Conservation (phyloP, 139 green algal species). For the Medakamo hakoo region DNA sequence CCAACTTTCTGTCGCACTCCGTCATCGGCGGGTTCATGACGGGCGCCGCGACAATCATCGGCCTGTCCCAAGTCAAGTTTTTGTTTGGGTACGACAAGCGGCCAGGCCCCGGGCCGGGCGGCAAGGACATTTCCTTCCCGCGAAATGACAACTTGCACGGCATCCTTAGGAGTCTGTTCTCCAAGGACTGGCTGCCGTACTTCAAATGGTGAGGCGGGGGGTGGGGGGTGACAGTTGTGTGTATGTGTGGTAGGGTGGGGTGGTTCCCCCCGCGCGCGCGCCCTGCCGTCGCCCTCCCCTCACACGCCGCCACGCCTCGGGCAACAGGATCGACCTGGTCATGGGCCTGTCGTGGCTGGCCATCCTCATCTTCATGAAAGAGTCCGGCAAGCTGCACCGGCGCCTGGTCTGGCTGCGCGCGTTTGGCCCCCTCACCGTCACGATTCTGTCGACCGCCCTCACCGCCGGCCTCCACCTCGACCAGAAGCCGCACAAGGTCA, state of each 20-base stretch:
- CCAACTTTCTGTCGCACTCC: constrained; percentile 67
- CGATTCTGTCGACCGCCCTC: constrained; percentile 29
- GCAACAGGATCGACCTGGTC: constrained; percentile 22
- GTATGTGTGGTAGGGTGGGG: too few species aligned
- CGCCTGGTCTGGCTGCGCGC: constrained; percentile 20
- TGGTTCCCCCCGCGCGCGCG: too few species aligned
- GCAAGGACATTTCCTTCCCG: neutral
- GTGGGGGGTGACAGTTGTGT: too few species aligned
- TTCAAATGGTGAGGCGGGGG: constrained; percentile 9
- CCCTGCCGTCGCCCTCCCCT: too few species aligned
- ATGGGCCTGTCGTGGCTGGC: constrained; percentile 32
- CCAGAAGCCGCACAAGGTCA: constrained; percentile 10
- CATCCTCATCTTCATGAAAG: constrained; percentile 18
- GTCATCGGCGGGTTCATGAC: constrained; percentile 75
- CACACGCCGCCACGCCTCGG: neutral
- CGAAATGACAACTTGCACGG: constrained; percentile 4
- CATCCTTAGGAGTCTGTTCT: constrained; percentile 15
- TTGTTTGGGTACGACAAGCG: neutral
- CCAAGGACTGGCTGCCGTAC: neutral
- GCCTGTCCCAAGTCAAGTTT: constrained; percentile 25
- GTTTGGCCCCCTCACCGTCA: constrained; percentile 31
- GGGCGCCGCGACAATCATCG: constrained; percentile 74
- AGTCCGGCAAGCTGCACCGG: neutral
- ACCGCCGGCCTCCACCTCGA: constrained; percentile 23
- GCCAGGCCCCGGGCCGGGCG: too few species aligned